These are phyloP conservation scores for Kandelia obovata DNA, from an alignment of 345 rosid genomes.

Conservation along the genomic window DNA sequence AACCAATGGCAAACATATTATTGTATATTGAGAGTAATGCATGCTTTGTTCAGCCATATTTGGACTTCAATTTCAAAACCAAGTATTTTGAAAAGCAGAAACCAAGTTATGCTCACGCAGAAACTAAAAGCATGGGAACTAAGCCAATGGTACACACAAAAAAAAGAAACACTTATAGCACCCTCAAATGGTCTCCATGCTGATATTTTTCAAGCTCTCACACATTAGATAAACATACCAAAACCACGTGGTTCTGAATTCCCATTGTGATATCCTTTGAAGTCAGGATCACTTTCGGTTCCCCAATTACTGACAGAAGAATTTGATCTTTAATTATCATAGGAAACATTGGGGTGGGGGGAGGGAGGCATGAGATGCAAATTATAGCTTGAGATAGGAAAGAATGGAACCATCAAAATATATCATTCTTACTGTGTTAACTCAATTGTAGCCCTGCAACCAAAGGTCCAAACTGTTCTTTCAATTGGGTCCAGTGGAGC, in stretches of 20 bases:
- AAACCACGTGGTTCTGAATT: conserved; percentile 92
- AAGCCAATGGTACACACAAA: no score
- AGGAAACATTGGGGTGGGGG: neutral
- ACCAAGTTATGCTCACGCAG: neutral
- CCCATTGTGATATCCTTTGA: conserved; percentile 92
- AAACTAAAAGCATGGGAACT: neutral
- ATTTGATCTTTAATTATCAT: neutral
- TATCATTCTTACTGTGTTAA: conserved; percentile 67
- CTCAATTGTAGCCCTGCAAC: conserved; percentile 77
- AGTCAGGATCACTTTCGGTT: conserved; percentile 81
- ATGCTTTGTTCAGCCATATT: neutral
- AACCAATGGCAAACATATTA: neutral
- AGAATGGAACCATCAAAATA: neutral
- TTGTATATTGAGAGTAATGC: no score
- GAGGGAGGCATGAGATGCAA: no score
- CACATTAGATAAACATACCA: conserved; percentile 41
- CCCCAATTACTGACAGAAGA: conserved; percentile 77
- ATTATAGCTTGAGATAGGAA: no score
- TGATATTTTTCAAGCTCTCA: neutral
- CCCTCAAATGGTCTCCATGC: neutral
- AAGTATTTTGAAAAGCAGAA: neutral
- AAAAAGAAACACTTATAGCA: neutral
- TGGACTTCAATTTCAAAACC: neutral
- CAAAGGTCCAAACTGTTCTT: conserved; percentile 82
- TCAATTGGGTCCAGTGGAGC: conserved; percentile 75